Evolutionary conservation across 2,329 filamentous ascomycete species (phyloP).

Genomic region (Fusarium sp.): DNA sequence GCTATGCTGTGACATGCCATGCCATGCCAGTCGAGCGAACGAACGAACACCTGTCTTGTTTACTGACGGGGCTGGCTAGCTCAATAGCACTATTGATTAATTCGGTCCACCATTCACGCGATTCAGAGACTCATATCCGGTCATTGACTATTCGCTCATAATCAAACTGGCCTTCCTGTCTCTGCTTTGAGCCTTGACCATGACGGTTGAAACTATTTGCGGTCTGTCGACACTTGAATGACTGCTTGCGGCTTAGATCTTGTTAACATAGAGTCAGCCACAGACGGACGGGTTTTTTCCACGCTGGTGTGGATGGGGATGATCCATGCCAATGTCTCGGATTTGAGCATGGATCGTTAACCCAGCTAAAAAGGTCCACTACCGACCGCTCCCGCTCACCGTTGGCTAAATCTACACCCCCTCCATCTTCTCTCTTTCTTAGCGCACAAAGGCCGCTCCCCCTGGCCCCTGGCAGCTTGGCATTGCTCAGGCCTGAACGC

Average conservation of each 20-base stretch:
- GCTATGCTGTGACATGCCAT: not conserved
- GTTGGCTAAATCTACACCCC: slow-evolving; percentile 32
- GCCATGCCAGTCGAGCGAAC: not conserved
- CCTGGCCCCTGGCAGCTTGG: slow-evolving; percentile 2
- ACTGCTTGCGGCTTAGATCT: slow-evolving; percentile 29
- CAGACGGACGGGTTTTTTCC: slow-evolving; percentile 21
- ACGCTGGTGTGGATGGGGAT: slow-evolving; percentile 13
- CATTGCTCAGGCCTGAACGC: not conserved
- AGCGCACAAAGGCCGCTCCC: not conserved
- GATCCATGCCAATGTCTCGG: slow-evolving; percentile 34
- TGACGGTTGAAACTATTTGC: slow-evolving; percentile 26
- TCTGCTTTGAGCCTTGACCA: slow-evolving; percentile 8
- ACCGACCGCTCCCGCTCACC: slow-evolving; percentile 34
- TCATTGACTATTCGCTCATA: not conserved
- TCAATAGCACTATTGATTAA: not conserved
- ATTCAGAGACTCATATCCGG: slow-evolving; percentile 14
- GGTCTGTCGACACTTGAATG: slow-evolving; percentile 10
- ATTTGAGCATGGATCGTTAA: slow-evolving; percentile 19
- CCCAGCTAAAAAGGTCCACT: slow-evolving; percentile 25
- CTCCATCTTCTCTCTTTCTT: not conserved
- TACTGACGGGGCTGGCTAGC: not conserved
- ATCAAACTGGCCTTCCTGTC: not conserved
- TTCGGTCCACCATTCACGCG: slow-evolving; percentile 7
- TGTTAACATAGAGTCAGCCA: slow-evolving; percentile 31
- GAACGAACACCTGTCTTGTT: not conserved